Base-by-base conservation (phyloP, 1,284 basidiomycete species). In the Boletus smithii region DNA sequence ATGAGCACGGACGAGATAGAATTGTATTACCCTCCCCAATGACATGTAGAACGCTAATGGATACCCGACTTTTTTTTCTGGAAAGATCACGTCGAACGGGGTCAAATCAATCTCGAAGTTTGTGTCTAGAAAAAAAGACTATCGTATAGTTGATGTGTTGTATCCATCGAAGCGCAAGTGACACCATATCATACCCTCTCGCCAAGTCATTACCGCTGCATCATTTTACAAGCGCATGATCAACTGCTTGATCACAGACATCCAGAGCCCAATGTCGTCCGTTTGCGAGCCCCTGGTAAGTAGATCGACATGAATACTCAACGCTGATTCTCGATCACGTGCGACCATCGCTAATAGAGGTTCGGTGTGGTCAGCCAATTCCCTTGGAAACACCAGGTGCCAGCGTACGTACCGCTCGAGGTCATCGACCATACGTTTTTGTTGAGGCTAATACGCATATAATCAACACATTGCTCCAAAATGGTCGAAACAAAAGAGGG, bases 401-500 rank as follows among this genome's bases (percentile, higher is more conserved):
- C n/a, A n/a, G n/a, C n/a, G n/a, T n/a, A n/a, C n/a, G n/a, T n/a
- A n/a, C n/a, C n/a, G 80, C 63, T 97, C 93, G 3, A 93, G 80
- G 62, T 97, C 95, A 51, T 94, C 91, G 0, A 85, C 81, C 58
- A 95, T 78, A 29, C 89, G 84, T 68, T 86, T 89, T 72, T 95
- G 86, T 56, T 85, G 80, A 8, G 88, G 79, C 83, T 90, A 30
- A n/a, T n/a, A n/a, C n/a, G n/a, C n/a, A n/a, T n/a, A n/a, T n/a
- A n/a, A n/a, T n/a, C 29, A 30, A 33, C 14, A 9, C 32, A 17
- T 33, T 14, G 23, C 1, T 24, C 17, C 20, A 8, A 20, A 18
- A 9, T n/a, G n/a, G n/a, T n/a, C n/a, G n/a, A n/a, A 48, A 18
- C 6, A 29, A 33, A 4, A 27, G 36, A 27, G 1, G 18, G 27